Evolutionary conservation across 306 rosid species (phyloP), one percentile per base, ranked within the genome.

Genomic region (Astragalus membranaceus): DNA sequence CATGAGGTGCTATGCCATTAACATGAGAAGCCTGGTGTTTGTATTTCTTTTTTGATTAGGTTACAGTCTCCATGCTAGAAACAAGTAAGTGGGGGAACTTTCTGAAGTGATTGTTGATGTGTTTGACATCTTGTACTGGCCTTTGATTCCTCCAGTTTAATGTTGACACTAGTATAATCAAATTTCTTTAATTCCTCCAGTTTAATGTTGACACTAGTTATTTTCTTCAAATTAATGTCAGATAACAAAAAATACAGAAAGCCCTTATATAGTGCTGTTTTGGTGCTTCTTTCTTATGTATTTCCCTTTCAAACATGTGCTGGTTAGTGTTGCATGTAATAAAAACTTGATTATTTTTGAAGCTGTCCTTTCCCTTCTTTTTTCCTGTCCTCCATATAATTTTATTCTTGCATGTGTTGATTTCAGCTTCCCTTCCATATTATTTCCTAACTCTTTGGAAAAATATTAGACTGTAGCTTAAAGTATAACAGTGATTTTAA

Each of bases 21-120:
- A 49, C 30, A 33, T 29, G 32, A 52, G 69, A 43, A 62, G 62
- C 66, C 56, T 57, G 37, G 47, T 70, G 37, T 64, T 52, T 78
- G 75, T 70, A 58, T n/a, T 54, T 29, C 70, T 26, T 69, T 78
- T 51, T n/a, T 48, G 6, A 11, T 51, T 74, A 78, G 54, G 46
- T 57, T 69, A 23, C 57, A 47, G n/a, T 73, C 46, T 29, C 7
- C 72, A 64, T 30, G 58, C 30, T 26, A 69, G 20, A 68, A 61
- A 60, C 49, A 61, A 56, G 29, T 23, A 36, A 16, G 72, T 12
- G 23, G 42, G 43, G 70, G 60, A 50, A 44, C 8, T 53, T 49
- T 60, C 13, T 17, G 10, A 51, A 61, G 47, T 73, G 56, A 49
- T 56, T 10, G 56, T 69, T 49, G 17, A 30, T 42, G 17, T 66